These are phyloP conservation scores for Pseudocercospora macadamiae DNA, from an alignment of 2,329 filamentous ascomycete species.

Conservation along the genomic window DNA sequence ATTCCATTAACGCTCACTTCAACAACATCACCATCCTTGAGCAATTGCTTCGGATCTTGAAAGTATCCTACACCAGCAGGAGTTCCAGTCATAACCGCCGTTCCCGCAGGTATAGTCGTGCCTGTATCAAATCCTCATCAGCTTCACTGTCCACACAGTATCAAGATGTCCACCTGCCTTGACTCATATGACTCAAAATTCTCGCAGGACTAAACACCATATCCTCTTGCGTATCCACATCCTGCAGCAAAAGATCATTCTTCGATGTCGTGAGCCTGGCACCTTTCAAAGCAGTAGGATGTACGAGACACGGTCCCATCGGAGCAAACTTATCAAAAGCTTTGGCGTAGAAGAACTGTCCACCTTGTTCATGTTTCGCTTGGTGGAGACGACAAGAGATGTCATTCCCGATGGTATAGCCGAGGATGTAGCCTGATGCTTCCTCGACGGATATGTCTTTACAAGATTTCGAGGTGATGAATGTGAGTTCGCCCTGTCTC, in stretches of 20 bases:
- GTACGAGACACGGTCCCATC: constrained; percentile 55
- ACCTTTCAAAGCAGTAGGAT: constrained; percentile 38
- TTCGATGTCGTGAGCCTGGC: constrained; percentile 51
- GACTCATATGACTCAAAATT: constrained; percentile 35
- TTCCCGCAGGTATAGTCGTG: constrained; percentile 34
- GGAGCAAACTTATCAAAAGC: constrained; percentile 61
- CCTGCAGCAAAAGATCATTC: constrained; percentile 51
- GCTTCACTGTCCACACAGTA: too few species aligned
- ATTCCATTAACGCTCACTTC: constrained; percentile 17
- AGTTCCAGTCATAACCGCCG: constrained; percentile 54
- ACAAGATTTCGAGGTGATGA: constrained; percentile 18
- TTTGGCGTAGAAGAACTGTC: constrained; percentile 62
- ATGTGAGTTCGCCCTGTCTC: constrained; percentile 13
- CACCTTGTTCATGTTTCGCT: constrained; percentile 52
- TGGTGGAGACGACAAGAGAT: constrained; percentile 58
- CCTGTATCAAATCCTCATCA: too few species aligned
- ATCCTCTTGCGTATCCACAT: constrained; percentile 41
- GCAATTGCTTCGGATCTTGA: constrained; percentile 37
- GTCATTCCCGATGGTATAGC: constrained; percentile 60
- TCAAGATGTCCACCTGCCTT: too few species aligned
- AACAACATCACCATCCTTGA: constrained; percentile 30
- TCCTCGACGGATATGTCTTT: constrained; percentile 50
- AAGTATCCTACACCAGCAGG: constrained; percentile 38
- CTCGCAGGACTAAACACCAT: constrained; percentile 33
- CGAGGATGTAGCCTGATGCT: constrained; percentile 56